Evolutionary conservation across 1,139 yeast species (phyloP), one percentile per base, ranked within the genome.

Genomic region (Meyerozyma sp.): DNA sequence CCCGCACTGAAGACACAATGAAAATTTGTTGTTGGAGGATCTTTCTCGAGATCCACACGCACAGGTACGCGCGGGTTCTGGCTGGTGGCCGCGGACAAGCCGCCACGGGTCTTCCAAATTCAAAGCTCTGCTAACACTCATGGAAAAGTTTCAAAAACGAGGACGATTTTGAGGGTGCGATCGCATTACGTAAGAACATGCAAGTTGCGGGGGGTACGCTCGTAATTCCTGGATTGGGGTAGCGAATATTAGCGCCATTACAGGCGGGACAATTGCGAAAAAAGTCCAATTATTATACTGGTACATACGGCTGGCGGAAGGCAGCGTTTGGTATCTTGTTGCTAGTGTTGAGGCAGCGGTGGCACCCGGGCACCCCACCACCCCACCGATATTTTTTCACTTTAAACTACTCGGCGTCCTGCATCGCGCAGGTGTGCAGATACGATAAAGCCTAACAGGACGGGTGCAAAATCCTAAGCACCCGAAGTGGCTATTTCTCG

Each of bases 401-500:
- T 4, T 4, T 20, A n/a, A 8, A 10, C 2, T n/a, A 30, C 9
- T 5, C 3, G 6, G 8, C 8, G 16, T 30, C 34, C 34, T 30
- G 34, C 34, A 30, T 14, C 20, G 34, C 16, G 10, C 16, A 28
- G 4, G 5, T 9, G 5, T 30, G 34, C 34, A 30, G 34, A 30
- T 30, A 30, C 34, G 34, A 30, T 13, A 30, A 13, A 30, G 34
- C 3, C 14, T 30, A 36, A 14, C 14, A 10, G 7, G 10, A 8
- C 6, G 21, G 14, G 26, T 23, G 18, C 13, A 10, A 32, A 36
- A 27, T 20, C 10, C 8, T 8, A 14, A 8, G 30, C n/a, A 11
- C 32, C 21, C 23, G 16, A 7, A 27, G 36, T 14, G 21, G 18
- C 28, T 8, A 48, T 28, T 18, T 43, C 49, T 16, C 36, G 40